Percentiles rank a stretch among this genome's conserved stretches.
phyloP scores from a whole-genome alignment of 2,329 filamentous ascomycete species.

The Trichocomaceae sp. region DNA sequence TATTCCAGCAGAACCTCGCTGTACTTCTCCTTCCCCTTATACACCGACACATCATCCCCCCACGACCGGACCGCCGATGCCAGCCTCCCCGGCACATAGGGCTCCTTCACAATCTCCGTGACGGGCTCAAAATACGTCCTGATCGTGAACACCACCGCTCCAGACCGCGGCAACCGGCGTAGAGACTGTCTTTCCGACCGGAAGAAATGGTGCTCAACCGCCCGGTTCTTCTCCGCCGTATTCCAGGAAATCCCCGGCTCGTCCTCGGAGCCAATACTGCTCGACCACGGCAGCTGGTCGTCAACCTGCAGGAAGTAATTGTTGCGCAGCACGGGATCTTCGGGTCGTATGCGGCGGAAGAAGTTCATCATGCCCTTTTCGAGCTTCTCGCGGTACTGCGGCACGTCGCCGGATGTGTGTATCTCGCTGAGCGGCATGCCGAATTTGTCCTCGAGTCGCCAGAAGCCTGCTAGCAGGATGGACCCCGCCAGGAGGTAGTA shows the following conservation, averaged over 20 bases:
- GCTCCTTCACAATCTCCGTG: constrained; percentile 60
- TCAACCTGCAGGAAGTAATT: constrained; percentile 90
- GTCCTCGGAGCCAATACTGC: constrained; percentile 70
- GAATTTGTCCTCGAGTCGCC: constrained; percentile 73
- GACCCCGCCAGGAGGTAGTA: constrained; percentile 74
- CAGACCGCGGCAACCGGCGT: constrained; percentile 53
- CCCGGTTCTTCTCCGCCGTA: constrained; percentile 66
- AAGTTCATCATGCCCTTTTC: constrained; percentile 76
- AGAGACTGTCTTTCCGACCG: constrained; percentile 69
- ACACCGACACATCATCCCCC: constrained; percentile 67
- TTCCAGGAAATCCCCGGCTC: constrained; percentile 59
- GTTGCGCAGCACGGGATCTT: constrained; percentile 61
- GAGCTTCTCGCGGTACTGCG: constrained; percentile 63
- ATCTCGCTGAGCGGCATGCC: constrained; percentile 74
- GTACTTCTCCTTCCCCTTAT: constrained; percentile 74
- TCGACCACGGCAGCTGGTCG: constrained; percentile 67
- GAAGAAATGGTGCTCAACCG: constrained; percentile 68
- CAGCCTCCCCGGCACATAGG: constrained; percentile 69
- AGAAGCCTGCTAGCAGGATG: constrained; percentile 74
- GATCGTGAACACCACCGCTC: constrained; percentile 66
- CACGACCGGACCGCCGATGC: constrained; percentile 75
- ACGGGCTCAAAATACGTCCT: constrained; percentile 72
- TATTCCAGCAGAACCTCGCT: constrained; percentile 67
- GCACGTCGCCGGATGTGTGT: constrained; percentile 70
- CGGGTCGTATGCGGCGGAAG: constrained; percentile 64